These are phyloP conservation scores for Mucor sp. DNA, from an alignment of 371 early-diverging fungal genomes.

Conservation along the genomic window DNA sequence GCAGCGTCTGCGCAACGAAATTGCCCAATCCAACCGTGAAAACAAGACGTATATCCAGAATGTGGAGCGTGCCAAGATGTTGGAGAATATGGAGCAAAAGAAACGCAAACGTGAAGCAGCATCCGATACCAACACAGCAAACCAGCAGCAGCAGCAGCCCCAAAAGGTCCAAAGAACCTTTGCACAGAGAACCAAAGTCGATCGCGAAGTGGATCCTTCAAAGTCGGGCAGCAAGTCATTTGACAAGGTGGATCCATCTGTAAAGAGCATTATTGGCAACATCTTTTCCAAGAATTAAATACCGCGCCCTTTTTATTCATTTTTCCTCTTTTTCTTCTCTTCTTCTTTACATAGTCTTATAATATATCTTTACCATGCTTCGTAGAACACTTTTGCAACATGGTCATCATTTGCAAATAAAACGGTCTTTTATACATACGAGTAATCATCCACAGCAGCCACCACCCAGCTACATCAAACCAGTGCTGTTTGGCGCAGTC, in stretches of 20 bases:
- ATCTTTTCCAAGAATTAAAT: conserved; percentile 39
- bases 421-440: neutral
- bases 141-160: conserved; percentile 18
- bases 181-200: conserved; percentile 58
- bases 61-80: conserved; percentile 85
- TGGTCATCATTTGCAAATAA: neutral
- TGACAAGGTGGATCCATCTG: conserved; percentile 25
- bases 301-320: neutral
- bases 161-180: conserved; percentile 59
- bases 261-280: conserved; percentile 44
- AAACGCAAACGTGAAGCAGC: conserved; percentile 47
- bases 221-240: conserved; percentile 26
- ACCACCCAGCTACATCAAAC: conserved; percentile 5
- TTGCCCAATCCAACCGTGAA: conserved; percentile 83
- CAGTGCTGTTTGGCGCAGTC: conserved; percentile 18
- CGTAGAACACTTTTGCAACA: too few species aligned
- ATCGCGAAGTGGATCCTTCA: conserved; percentile 34
- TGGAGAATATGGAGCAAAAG: conserved; percentile 73
- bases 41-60: conserved; percentile 84
- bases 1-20: conserved; percentile 84
- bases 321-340: neutral
- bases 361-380: neutral
- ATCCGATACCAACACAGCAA: conserved; percentile 21
- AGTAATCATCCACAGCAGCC: neutral
- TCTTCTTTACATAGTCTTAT: neutral